Evolutionary conservation across 1,284 basidiomycete species (phyloP), one percentile per base, ranked within the genome.

Genomic region (Chalciporus piperatoides): DNA sequence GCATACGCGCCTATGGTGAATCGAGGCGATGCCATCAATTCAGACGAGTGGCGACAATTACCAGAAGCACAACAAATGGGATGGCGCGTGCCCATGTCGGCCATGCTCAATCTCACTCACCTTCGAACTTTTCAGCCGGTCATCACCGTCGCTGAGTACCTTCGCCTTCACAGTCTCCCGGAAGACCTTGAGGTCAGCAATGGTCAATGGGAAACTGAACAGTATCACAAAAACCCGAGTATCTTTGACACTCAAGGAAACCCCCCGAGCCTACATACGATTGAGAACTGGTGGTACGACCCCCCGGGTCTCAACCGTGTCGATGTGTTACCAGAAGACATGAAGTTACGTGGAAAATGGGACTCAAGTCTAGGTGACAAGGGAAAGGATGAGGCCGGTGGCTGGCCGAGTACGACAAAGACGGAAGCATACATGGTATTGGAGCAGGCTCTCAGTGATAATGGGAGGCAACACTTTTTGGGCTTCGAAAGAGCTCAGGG

Each of bases 91-190:
- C 74, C 74, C 15, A 68, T 71, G 17, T 59, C 61, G 11, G 37
- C 65, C 35, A 76, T 77, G 72, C 54, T 79, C 47, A 72, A 79
- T 56, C 49, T 79, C 33, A 69, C 74, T 8, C 69, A 70, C 46
- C 64, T 77, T 9, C 73, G 75, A 15, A 49, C 53, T 35, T 59
- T 56, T 9, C 64, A 77, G 27, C 59, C 71, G 9, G 70, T 77
- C 43, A 53, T 78, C 49, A 68, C 70, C 8, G 57, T 71, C 17
- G 63, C 68, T 10, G 75, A 76, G 30, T 76, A 73, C 49, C 68
- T 77, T 46, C 68, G 68, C 19, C 60, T 77, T n/a, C 72, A 78
- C 48, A 58, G 58, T 41, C 64, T 71, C 48, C 45, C 67, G 6
- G 58, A 64, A 19, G 55, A 62, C 10, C 52, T 58, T 19, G 74